Evolutionary conservation across 176 grass and related monocot species (phyloP), one percentile per base, ranked within the genome.

Genomic region (Otatea glauca): DNA sequence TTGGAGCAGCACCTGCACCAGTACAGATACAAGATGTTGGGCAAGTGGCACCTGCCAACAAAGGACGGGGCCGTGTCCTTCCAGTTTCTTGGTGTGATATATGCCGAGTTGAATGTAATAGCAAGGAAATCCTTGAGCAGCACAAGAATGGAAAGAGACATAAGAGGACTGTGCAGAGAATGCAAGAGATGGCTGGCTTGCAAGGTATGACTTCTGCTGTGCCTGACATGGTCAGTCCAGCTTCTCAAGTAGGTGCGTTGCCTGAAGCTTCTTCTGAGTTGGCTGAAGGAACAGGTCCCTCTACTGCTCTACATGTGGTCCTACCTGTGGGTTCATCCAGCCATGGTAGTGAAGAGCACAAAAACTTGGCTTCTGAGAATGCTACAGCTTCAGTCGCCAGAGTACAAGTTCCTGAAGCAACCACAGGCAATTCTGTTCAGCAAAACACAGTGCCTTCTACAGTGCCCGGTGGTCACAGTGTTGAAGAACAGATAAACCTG

Each of bases 71-170:
- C 35, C 72, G 60, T 84, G 51, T 72, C 41, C 82, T 69, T 44
- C 77, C 81, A 55, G 48, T 67, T 85, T 88, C 88, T 44, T 93
- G 91, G 91, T 93, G 91, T 29, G 88, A 93, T 74, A 81, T 93
- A 87, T 93, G 91, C 47, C 68, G 91, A 81, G 88, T 93, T 34
- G 91, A 84, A 12, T 93, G 91, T 65, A 93, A 90, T 78, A 93
- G 91, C 51, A 34, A 68, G 44, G 65, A 90, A 72, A 89, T 93
- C 16, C 84, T 93, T 47, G 85, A 90, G 61, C 76, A 88, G 75
- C 91, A 93, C 72, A 90, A 85, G 72, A 87, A 79, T 72, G 91
- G 88, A 9, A 92, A 92, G 84, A 76, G 81, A 42, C 91, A 92
- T 58, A 93, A 93, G 76, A 77, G 71, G 47, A 93, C 88, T 68